Evolutionary conservation across 129 eudicot species (phyloP).

Genomic region (Escallonia herrerae): DNA sequence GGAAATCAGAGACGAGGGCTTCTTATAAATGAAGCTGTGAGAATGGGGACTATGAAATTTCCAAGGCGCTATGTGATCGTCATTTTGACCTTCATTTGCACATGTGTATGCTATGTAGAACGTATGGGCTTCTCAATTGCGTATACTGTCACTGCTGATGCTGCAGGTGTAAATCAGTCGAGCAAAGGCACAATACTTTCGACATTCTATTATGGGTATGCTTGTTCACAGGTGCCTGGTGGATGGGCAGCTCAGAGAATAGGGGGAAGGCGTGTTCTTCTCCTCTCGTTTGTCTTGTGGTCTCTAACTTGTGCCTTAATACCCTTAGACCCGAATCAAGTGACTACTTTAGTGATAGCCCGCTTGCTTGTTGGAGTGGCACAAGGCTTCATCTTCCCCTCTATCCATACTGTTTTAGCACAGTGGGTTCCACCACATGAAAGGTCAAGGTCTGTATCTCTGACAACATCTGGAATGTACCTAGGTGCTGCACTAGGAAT

Average conservation of each 20-base stretch:
- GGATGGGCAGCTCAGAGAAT: constrained; percentile 96
- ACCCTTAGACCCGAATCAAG: constrained; percentile 76
- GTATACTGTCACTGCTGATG: constrained; percentile 91
- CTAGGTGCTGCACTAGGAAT: constrained; percentile 91
- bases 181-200: constrained; percentile 92
- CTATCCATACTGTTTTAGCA: constrained; percentile 91
- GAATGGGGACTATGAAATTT: constrained; percentile 40
- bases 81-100: constrained; percentile 80
- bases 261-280: constrained; percentile 91
- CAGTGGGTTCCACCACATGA: constrained; percentile 99
- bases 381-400: constrained; percentile 90
- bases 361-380: constrained; percentile 90
- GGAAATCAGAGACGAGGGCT: neutral
- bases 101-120: constrained; percentile 86
- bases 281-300: constrained; percentile 81
- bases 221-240: constrained; percentile 93
- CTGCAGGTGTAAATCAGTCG: constrained; percentile 77
- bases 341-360: constrained; percentile 50
- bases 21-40: constrained; percentile 16
- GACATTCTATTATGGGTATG: constrained; percentile 87
- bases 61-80: constrained; percentile 81
- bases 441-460: constrained; percentile 90
- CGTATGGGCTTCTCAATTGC: constrained; percentile 94
- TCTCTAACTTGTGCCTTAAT: constrained; percentile 84
- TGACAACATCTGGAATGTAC: constrained; percentile 95